phyloP scores from a whole-genome alignment of 352 stramenopile genomes.

The Pythium brachiatum region DNA sequence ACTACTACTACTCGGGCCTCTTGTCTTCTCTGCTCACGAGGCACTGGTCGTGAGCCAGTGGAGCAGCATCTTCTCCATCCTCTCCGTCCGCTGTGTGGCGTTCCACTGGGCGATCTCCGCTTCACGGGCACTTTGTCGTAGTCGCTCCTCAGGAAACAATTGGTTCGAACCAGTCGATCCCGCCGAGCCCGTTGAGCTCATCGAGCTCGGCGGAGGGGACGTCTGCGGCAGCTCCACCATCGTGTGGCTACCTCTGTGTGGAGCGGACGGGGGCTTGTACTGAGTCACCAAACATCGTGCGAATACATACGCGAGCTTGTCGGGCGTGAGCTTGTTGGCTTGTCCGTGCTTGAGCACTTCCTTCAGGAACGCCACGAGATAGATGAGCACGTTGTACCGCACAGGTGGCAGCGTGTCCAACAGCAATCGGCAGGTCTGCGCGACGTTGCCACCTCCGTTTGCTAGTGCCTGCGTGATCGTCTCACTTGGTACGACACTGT shows the following conservation, averaged over 20 bases:
- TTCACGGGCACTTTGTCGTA: constrained; percentile 56
- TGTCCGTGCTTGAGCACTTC: constrained; percentile 84
- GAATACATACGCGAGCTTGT: constrained; percentile 78
- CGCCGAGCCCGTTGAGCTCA: constrained; percentile 21
- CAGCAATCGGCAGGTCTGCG: constrained; percentile 67
- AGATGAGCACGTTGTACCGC: constrained; percentile 97
- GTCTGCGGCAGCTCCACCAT: constrained; percentile 10
- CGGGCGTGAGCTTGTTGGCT: constrained; percentile 65
- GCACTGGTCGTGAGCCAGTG: constrained; percentile 58
- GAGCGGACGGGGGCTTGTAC: constrained; percentile 26
- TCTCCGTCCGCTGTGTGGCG: constrained; percentile 53
- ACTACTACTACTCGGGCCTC: neutral
- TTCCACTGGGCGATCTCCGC: constrained; percentile 55
- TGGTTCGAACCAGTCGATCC: constrained; percentile 41
- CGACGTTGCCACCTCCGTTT: constrained; percentile 65
- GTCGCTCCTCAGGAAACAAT: constrained; percentile 51
- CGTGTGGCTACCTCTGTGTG: constrained; percentile 8
- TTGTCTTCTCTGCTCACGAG: constrained; percentile 28
- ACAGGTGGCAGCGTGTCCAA: constrained; percentile 89
- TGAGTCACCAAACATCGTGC: constrained; percentile 63
- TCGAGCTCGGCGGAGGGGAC: constrained; percentile 13
- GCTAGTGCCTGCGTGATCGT: constrained; percentile 66
- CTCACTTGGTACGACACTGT: constrained; percentile 87
- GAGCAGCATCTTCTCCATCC: constrained; percentile 71
- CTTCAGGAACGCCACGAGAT: constrained; percentile 95